Conservation (phyloP, 148 eudicot genomes). For the Nepenthes gracilis region DNA sequence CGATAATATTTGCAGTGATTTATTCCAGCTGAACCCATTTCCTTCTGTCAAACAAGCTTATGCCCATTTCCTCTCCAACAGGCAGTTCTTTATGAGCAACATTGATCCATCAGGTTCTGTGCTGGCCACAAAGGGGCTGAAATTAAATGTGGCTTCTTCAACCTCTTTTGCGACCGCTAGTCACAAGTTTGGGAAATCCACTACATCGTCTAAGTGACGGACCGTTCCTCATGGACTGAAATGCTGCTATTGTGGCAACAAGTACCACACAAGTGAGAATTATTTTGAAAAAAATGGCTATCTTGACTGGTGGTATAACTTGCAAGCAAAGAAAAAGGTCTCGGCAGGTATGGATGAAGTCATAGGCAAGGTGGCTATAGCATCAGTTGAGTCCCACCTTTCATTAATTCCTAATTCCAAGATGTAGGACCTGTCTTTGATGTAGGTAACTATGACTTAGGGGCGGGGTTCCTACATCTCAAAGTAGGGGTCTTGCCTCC, state of each 20-base stretch:
- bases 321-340: background rate
- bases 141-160: background rate
- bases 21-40: constrained; percentile 4
- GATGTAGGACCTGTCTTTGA: background rate
- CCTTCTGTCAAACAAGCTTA: constrained; percentile 5
- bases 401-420: background rate
- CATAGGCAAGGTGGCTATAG: too few relatives aligned
- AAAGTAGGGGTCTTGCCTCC: too few relatives aligned
- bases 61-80: background rate
- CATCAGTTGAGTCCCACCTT: background rate
- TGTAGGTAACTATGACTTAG: background rate
- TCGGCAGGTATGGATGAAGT: too few relatives aligned
- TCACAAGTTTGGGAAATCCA: background rate
- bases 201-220: background rate
- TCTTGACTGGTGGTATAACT: background rate
- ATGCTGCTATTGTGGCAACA: too few relatives aligned
- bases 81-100: too few relatives aligned
- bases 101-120: too few relatives aligned
- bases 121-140: too few relatives aligned
- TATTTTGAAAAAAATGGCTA: background rate
- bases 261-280: background rate
- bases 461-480: too few relatives aligned
- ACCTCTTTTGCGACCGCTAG: background rate
- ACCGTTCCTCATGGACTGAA: too few relatives aligned
- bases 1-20: constrained; percentile 4